phyloP scores from a whole-genome alignment of 1,284 basidiomycete species.

The Pyrrhoderma lamaoense region DNA sequence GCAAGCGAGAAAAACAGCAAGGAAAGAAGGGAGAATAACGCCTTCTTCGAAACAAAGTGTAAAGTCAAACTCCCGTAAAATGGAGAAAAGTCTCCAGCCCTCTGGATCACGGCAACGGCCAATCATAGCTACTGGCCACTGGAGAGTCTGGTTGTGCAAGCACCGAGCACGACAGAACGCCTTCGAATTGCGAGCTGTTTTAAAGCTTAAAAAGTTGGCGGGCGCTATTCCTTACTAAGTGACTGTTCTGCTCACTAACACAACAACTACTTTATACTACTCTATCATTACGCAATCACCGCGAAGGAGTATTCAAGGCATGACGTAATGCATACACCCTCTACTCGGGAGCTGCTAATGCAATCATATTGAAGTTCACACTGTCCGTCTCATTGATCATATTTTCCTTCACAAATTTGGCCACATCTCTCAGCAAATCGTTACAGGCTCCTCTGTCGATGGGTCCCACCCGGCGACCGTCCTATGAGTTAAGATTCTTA shows the following conservation, averaged over 20 bases:
- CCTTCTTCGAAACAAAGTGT: slow-evolving; percentile 82
- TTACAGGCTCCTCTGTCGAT: slow-evolving; percentile 66
- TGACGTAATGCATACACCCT: no score
- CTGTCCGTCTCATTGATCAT: slow-evolving; percentile 54
- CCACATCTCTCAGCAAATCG: slow-evolving; percentile 64
- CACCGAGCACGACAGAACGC: slow-evolving; percentile 6
- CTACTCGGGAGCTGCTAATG: slow-evolving; percentile 9
- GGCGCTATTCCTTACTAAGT: no score
- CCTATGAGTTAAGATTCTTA: slow-evolving; percentile 29
- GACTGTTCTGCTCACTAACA: no score
- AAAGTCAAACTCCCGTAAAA: slow-evolving; percentile 63
- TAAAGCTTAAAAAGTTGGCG: no score
- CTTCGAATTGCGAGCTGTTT: background rate
- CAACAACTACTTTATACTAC: no score
- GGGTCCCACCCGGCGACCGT: slow-evolving; percentile 69
- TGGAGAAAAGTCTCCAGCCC: slow-evolving; percentile 61
- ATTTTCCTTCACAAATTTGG: slow-evolving; percentile 55
- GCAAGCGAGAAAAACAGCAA: slow-evolving; percentile 37
- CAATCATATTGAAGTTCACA: slow-evolving; percentile 41
- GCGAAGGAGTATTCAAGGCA: no score
- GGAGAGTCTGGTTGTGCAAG: no score
- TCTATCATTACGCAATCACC: no score
- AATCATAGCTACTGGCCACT: no score
- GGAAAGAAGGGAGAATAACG: slow-evolving; percentile 48
- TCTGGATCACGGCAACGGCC: slow-evolving; percentile 40